Evolutionary conservation across 495 filamentous ascomycete species (phyloP).

Genomic region (Aspergillus ellipticus): DNA sequence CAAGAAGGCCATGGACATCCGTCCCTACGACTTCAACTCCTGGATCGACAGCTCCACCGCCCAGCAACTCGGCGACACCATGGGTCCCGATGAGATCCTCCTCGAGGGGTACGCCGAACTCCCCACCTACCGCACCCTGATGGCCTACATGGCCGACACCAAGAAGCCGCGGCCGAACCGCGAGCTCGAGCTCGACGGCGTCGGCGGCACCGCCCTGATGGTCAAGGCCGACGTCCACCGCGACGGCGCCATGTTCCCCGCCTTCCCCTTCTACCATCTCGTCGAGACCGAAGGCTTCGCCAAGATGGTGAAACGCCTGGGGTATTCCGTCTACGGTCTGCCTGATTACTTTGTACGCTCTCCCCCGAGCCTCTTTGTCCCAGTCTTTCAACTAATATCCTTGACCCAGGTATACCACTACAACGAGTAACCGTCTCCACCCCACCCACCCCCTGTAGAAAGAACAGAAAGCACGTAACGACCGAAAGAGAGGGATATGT

Average conservation of each 20-base stretch:
- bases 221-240: slow-evolving; percentile 97
- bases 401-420: slow-evolving; percentile 82
- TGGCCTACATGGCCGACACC: slow-evolving; percentile 75
- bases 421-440: slow-evolving; percentile 60
- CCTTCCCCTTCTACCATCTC: slow-evolving; percentile 92
- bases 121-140: slow-evolving; percentile 83
- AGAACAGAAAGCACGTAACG: not conserved
- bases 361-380: not conserved
- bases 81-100: slow-evolving; percentile 88
- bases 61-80: slow-evolving; percentile 65
- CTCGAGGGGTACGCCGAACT: slow-evolving; percentile 91
- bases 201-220: slow-evolving; percentile 88
- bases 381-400: slow-evolving; percentile 4
- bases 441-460: not conserved
- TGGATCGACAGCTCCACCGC: slow-evolving; percentile 87
- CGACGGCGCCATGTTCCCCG: slow-evolving; percentile 97
- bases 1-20: slow-evolving; percentile 61
- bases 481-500: not conserved
- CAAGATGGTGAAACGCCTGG: slow-evolving; percentile 88
- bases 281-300: slow-evolving; percentile 98
- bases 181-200: slow-evolving; percentile 79
- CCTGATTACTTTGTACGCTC: slow-evolving; percentile 89
- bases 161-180: slow-evolving; percentile 51
- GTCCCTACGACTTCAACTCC: slow-evolving; percentile 95
- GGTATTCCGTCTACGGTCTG: slow-evolving; percentile 77